phyloP scores from a whole-genome alignment of 805 yeast species.

The Jamesozyma jinghongensis region DNA sequence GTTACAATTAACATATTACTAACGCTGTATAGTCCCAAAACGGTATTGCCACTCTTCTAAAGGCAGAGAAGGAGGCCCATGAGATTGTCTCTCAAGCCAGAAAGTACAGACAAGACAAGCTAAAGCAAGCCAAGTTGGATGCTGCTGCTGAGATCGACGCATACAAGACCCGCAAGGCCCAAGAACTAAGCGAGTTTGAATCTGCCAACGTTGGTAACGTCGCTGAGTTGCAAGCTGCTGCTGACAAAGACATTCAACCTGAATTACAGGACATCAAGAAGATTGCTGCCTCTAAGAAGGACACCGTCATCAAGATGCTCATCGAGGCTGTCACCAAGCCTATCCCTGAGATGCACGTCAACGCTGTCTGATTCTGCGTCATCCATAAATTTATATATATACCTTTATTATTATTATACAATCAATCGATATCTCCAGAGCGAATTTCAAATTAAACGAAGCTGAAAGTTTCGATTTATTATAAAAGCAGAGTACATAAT shows the following conservation, averaged over 20 bases:
- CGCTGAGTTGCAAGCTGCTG: constrained; percentile 49
- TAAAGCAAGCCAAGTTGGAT: constrained; percentile 90
- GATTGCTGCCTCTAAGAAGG: constrained; percentile 53
- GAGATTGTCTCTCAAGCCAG: constrained; percentile 90
- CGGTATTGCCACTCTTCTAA: constrained; percentile 31
- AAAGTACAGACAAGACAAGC: constrained; percentile 61
- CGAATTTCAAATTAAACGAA: neutral
- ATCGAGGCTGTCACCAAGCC: constrained; percentile 75
- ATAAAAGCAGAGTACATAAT: too few species aligned
- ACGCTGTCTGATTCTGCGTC: constrained; percentile 48
- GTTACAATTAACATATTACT: neutral
- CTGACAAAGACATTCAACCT: constrained; percentile 60
- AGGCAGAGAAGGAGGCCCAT: constrained; percentile 97
- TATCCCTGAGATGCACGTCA: constrained; percentile 72
- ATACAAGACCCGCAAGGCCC: constrained; percentile 77
- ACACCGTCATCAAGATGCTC: constrained; percentile 61
- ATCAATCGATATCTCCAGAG: neutral
- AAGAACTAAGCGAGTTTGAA: constrained; percentile 67
- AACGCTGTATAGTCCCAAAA: constrained; percentile 19
- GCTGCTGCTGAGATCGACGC: constrained; percentile 83
- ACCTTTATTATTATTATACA: neutral
- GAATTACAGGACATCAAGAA: constrained; percentile 64
- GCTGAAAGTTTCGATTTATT: too few species aligned
- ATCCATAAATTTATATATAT: neutral
- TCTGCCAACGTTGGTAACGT: constrained; percentile 58